Conservation (phyloP, 2,329 filamentous ascomycete species). For the Claviceps citrina region DNA sequence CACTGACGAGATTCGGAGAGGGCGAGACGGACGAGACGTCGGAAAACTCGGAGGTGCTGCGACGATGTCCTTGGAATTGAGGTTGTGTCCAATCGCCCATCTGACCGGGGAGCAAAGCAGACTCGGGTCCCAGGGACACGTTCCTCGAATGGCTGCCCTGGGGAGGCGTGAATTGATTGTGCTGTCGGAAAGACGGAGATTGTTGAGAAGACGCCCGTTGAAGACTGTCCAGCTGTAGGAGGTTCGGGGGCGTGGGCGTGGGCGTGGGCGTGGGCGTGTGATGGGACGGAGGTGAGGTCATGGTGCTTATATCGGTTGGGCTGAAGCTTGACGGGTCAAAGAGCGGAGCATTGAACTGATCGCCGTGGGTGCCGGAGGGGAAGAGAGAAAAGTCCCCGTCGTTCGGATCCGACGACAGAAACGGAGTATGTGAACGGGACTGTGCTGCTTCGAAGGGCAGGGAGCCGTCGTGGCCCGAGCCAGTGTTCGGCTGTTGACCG, state of each 20-base stretch:
- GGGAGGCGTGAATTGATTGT: conserved; percentile 39
- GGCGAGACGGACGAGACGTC: conserved; percentile 76
- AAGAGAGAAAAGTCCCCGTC: conserved; percentile 51
- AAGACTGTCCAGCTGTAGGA: conserved; percentile 34
- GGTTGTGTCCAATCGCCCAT: conserved; percentile 36
- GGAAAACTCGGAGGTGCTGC: conserved; percentile 79
- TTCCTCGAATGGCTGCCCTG: conserved; percentile 38
- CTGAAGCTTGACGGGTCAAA: conserved; percentile 36
- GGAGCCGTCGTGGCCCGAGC: conserved; percentile 20
- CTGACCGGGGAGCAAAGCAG: conserved; percentile 39
- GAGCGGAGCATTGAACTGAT: conserved; percentile 46
- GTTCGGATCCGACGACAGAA: conserved; percentile 35
- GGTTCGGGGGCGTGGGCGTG: conserved; percentile 40
- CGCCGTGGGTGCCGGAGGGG: conserved; percentile 34
- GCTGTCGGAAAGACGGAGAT: conserved; percentile 41
- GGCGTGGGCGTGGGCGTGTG: conserved; percentile 41
- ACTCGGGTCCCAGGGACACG: conserved; percentile 40
- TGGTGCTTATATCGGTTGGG: conserved; percentile 33
- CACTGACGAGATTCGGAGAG: conserved; percentile 65
- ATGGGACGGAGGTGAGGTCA: conserved; percentile 39
- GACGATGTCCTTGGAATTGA: conserved; percentile 66
- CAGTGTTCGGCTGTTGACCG: conserved; percentile 24
- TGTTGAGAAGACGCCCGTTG: conserved; percentile 35
- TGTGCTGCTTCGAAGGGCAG: conserved; percentile 26
- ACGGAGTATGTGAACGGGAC: conserved; percentile 22